phyloP scores from a whole-genome alignment of 2,329 filamentous ascomycete genomes.

The Curvularia sp. region DNA sequence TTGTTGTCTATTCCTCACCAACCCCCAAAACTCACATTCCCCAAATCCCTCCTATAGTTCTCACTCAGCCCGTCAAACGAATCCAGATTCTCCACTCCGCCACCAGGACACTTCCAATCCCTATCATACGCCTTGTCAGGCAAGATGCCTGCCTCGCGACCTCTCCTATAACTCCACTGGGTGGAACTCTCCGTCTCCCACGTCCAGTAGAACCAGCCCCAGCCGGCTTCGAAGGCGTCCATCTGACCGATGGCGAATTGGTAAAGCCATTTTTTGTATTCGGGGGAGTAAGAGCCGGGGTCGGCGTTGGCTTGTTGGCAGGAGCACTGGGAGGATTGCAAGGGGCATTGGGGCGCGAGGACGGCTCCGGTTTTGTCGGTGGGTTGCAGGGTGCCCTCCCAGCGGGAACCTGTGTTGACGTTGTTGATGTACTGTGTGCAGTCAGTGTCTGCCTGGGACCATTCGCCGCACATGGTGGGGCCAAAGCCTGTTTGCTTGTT shows the following conservation, averaged over 20 bases:
- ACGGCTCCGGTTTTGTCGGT: constrained; percentile 68
- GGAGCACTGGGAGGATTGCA: constrained; percentile 66
- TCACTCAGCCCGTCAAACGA: constrained; percentile 55
- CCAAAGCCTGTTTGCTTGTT: constrained; percentile 82
- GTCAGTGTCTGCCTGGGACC: constrained; percentile 97
- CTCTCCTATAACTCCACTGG: constrained; percentile 92
- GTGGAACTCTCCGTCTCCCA: constrained; percentile 87
- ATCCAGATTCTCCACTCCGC: constrained; percentile 41
- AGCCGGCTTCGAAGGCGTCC: constrained; percentile 88
- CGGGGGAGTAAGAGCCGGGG: constrained; percentile 68
- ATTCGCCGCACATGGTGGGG: constrained; percentile 93
- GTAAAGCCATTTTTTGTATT: constrained; percentile 84
- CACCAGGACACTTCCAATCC: constrained; percentile 52
- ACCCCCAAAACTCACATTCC: neutral
- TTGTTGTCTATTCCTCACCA: too few relatives aligned
- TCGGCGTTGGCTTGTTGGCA: constrained; percentile 80
- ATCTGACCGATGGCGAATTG: constrained; percentile 97
- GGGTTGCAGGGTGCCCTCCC: constrained; percentile 84
- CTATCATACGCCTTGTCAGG: constrained; percentile 61
- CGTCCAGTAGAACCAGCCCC: constrained; percentile 99
- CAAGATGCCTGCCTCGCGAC: constrained; percentile 77
- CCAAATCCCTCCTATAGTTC: constrained; percentile 43
- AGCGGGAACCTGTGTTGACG: constrained; percentile 84
- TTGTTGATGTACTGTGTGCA: constrained; percentile 88
- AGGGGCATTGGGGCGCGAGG: constrained; percentile 76